A percentile compares a stretch with the other conserved stretches of the same genome.
phyloP scores from a whole-genome alignment of 2,329 filamentous ascomycete species.

The Ceratocystis cacaofunesta region DNA sequence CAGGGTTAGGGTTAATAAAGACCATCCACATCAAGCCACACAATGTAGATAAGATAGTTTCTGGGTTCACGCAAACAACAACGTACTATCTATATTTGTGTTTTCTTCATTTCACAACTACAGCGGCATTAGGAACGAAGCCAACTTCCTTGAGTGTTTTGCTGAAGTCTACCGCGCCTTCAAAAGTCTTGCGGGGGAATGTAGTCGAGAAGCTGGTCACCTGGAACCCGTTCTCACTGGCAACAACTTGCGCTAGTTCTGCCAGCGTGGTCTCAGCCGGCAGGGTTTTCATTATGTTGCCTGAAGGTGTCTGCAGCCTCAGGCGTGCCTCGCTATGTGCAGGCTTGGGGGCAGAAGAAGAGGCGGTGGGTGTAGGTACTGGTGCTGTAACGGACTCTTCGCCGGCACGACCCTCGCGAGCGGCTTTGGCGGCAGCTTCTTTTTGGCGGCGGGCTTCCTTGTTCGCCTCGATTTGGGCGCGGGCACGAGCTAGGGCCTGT shows the following conservation, averaged over 20 bases:
- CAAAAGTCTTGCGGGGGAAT: slow-evolving; percentile 73
- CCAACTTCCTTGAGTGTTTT: slow-evolving; percentile 88
- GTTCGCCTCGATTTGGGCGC: slow-evolving; percentile 87
- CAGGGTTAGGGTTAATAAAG: neutral
- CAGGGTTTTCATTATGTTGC: slow-evolving; percentile 75
- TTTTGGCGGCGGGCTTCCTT: slow-evolving; percentile 79
- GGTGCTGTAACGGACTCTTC: slow-evolving; percentile 29
- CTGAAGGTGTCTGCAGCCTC: slow-evolving; percentile 57
- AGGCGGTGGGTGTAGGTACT: slow-evolving; percentile 32
- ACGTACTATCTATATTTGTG: neutral
- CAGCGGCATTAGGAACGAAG: slow-evolving; percentile 74
- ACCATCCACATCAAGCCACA: neutral
- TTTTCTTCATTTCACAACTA: slow-evolving; percentile 48
- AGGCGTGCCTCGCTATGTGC: slow-evolving; percentile 70
- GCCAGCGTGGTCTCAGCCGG: slow-evolving; percentile 83
- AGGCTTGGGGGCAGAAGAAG: slow-evolving; percentile 39
- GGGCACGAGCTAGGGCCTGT: slow-evolving; percentile 75
- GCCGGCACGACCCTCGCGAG: slow-evolving; percentile 56
- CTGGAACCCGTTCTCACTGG: slow-evolving; percentile 52
- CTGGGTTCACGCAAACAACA: neutral
- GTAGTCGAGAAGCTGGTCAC: slow-evolving; percentile 70
- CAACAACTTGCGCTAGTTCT: slow-evolving; percentile 67
- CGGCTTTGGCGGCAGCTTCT: slow-evolving; percentile 71
- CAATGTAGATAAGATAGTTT: neutral
- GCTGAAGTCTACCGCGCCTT: slow-evolving; percentile 57